phyloP scores from a whole-genome alignment of 2,329 filamentous ascomycete species.

The Neopestalotiopsis rosae region DNA sequence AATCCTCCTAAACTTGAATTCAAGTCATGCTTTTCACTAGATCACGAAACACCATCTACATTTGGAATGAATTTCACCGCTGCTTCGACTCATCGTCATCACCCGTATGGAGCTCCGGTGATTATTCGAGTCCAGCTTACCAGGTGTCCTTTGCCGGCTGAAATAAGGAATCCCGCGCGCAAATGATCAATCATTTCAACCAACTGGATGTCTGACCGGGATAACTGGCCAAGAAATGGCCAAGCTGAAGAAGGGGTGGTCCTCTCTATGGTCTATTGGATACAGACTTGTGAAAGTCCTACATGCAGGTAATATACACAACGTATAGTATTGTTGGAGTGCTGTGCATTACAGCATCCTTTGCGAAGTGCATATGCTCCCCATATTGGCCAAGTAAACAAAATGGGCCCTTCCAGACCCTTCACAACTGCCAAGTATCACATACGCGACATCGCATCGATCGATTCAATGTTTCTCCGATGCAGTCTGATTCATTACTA shows the following conservation, averaged over 20 bases:
- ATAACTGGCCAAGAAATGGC: background rate
- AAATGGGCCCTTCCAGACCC: background rate
- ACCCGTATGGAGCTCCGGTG: background rate
- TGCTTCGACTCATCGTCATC: conserved; percentile 2
- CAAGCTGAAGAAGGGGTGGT: conserved; percentile 2
- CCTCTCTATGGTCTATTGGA: background rate
- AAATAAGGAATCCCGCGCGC: background rate
- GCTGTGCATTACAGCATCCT: background rate
- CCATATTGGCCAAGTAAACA: conserved; percentile 5
- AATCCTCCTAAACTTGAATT: background rate
- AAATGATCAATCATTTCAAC: background rate
- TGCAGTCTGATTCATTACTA: no score
- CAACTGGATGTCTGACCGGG: background rate
- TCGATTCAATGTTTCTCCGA: background rate
- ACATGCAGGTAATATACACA: background rate
- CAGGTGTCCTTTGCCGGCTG: background rate
- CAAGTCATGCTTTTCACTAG: background rate
- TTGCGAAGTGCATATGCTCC: background rate
- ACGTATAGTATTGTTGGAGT: background rate
- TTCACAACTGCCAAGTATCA: background rate
- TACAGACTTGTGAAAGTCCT: background rate
- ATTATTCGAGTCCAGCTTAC: background rate
- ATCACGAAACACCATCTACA: background rate
- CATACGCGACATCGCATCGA: background rate
- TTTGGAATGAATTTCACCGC: background rate